Evolutionary conservation across 179 eudicot genomes (phyloP), one percentile per base, ranked within the genome.

Genomic region (Gypsophila paniculata): DNA sequence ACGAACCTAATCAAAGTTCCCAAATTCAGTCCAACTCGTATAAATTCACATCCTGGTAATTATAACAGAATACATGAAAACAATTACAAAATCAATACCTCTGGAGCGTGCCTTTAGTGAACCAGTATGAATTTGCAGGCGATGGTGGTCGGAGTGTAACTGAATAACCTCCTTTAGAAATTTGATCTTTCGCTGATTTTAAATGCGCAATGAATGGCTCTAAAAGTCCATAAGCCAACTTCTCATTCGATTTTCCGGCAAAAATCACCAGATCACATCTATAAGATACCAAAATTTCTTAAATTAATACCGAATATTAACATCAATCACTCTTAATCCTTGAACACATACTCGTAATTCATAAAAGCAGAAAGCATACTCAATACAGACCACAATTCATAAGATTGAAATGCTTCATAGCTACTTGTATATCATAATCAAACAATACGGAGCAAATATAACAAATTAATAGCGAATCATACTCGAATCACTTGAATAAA

Each of bases 181-280:
- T 83, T 85, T 87, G 92, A 80, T 89, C 92, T 62, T 85, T 91
- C 0, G 86, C 91, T 4, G 79, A 86, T 77, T 80, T 75, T 34
- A 89, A 80, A 78, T 91, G 95, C 22, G 81, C 67, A 57, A 87
- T 69, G 62, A 89, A 91, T 17, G 97, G 97, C 53, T 83, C 88
- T 44, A 91, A 76, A 5, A 91, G 68, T 17, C 97, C 97, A 61
- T 88, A 86, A 6, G 97, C 95, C 36, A 91, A 46, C 80, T 89
- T 91, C 85, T 91, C 97, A 25, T 70, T 87, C 77, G 57, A 78
- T 26, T 87, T 83, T 14, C 92, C 89, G 7, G 89, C 84, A 64
- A 85, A 87, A 4, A 91, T 84, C n/a, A 87, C 90, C 74, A 91
- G 82, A 76, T 91, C 97, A 73, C 95, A 91, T 77, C 97, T 91